Evolutionary conservation across 164 flowering plant genomes (phyloP), one percentile per base, ranked within the genome.

Genomic region (Vitis rupestris): DNA sequence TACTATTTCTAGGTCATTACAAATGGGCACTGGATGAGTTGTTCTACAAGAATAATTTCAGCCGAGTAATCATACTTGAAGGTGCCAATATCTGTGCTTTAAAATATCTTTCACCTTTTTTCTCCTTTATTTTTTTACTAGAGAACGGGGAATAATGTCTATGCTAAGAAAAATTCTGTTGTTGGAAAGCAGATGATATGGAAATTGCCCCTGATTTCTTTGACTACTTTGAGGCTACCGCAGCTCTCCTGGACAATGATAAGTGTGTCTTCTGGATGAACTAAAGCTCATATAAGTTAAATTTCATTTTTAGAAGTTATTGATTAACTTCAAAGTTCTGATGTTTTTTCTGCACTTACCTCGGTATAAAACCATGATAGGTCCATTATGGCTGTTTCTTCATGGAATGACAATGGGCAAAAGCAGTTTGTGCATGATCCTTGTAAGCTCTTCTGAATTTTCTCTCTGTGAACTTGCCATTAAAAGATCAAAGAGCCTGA

Each of bases 361-460:
- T 76, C 8, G 57, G 55, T 61, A 17, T 61, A 53, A 30, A 69
- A 70, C 16, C 50, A 8, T 83, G 51, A 19, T 68, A 96, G 99
- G 82, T 83, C 99, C 65, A 87, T 96, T 58, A 87, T 96, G 94
- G 99, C 97, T 54, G 96, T 91, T 80, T 96, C 99, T 31, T 93
- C 99, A 44, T 95, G 99, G 99, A 95, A 95, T 83, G 99, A 95
- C 82, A 95, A 95, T 79, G 99, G 99, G 56, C 99, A 96, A 73
- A 91, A 81, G 84, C 99, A 96, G 74, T 96, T 87, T 76, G 99
- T 96, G 72, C 89, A 90, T 73, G 98, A 96, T 74, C 93, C 99
- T 56, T 77, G 98, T 96, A 83, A 86, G 97, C 79, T 70, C 64
- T 53, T 59, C 59, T 10, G 16, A 61, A 49, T 11, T 49, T 58